These are phyloP conservation scores for Xylariaceae sp. DNA, from an alignment of 2,329 filamentous ascomycete species.

Conservation along the genomic window DNA sequence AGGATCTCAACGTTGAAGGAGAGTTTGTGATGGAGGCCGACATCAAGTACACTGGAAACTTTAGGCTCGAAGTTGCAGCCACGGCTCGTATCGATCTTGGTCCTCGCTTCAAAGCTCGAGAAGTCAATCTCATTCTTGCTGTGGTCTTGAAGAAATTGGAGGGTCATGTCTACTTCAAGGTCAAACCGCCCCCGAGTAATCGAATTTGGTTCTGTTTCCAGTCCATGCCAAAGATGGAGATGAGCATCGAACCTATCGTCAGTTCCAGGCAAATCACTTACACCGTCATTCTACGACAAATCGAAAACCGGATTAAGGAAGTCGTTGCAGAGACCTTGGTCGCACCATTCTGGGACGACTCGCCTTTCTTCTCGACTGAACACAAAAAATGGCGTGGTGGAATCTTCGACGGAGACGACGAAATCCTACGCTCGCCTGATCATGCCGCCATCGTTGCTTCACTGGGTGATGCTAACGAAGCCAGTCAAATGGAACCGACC, in stretches of 20 bases:
- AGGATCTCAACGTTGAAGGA: constrained; percentile 85
- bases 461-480: constrained; percentile 44
- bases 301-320: constrained; percentile 91
- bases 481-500: constrained; percentile 40
- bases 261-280: constrained; percentile 95
- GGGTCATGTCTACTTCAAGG: constrained; percentile 75
- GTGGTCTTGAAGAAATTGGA: constrained; percentile 79
- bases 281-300: constrained; percentile 82
- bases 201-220: constrained; percentile 95
- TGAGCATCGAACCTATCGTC: constrained; percentile 92
- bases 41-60: constrained; percentile 82
- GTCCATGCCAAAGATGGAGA: constrained; percentile 86
- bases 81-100: constrained; percentile 89
- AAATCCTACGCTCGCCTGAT: constrained; percentile 36
- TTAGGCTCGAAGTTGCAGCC: constrained; percentile 84
- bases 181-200: constrained; percentile 95
- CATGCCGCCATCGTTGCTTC: constrained; percentile 38
- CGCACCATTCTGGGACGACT: constrained; percentile 91
- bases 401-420: constrained; percentile 61
- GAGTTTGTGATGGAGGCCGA: constrained; percentile 85
- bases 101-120: constrained; percentile 77
- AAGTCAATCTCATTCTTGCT: constrained; percentile 84
- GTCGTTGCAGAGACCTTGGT: constrained; percentile 90
- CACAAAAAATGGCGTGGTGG: constrained; percentile 77
- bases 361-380: constrained; percentile 80